A percentile compares a stretch with the other conserved stretches of the same genome.
Conservation (phyloP, 352 stramenopile genomes). For the Globisporangium okanoganense region DNA sequence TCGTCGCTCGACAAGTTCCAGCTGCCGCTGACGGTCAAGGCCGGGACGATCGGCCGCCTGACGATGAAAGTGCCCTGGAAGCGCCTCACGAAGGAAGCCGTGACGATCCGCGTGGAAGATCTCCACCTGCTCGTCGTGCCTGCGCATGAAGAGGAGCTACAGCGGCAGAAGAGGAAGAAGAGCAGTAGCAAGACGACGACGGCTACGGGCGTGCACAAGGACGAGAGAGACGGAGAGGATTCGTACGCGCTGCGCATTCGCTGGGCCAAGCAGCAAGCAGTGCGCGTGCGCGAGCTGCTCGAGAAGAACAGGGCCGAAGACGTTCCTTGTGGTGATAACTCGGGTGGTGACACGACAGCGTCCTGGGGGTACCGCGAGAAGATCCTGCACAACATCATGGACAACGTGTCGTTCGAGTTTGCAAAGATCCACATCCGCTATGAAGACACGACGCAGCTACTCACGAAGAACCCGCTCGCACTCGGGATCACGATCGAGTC, state of each 20-base stretch:
- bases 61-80: constrained; percentile 86
- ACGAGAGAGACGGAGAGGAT: constrained; percentile 35
- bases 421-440: constrained; percentile 82
- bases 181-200: background rate
- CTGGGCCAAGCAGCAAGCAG: constrained; percentile 81
- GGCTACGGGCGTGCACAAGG: background rate
- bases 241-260: constrained; percentile 58
- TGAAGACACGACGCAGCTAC: constrained; percentile 65
- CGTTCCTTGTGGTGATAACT: constrained; percentile 11
- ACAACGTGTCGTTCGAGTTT: constrained; percentile 83
- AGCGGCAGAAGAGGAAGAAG: constrained; percentile 19
- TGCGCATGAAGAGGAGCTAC: constrained; percentile 51
- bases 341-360: constrained; percentile 40
- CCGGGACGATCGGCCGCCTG: constrained; percentile 57
- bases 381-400: constrained; percentile 78
- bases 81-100: constrained; percentile 65
- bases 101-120: constrained; percentile 78
- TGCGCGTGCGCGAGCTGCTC: constrained; percentile 70
- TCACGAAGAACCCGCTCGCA: constrained; percentile 55
- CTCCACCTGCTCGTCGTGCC: constrained; percentile 72
- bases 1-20: constrained; percentile 75
- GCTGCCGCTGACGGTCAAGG: constrained; percentile 72
- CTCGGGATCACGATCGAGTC: constrained; percentile 75
- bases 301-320: constrained; percentile 65
- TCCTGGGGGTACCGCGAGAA: constrained; percentile 77